These are phyloP conservation scores for Mollisiaceae sp. DNA, from an alignment of 2,329 filamentous ascomycete genomes.

Conservation along the genomic window DNA sequence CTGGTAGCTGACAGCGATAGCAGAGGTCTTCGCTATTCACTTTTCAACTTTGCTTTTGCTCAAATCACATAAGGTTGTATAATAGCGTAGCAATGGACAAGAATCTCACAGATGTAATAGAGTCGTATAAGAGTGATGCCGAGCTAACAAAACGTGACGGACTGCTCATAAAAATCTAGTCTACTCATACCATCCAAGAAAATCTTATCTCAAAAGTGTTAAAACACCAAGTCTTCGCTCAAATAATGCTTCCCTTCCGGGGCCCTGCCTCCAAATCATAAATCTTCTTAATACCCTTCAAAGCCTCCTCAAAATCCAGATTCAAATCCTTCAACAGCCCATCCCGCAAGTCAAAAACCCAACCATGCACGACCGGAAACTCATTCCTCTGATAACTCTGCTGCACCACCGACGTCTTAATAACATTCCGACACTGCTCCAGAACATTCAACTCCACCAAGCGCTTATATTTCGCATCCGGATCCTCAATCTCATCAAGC, in stretches of 20 bases:
- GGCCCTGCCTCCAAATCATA: conserved; percentile 54
- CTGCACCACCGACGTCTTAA: conserved; percentile 81
- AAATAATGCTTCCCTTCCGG: neutral
- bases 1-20: too few relatives aligned
- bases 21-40: too few relatives aligned
- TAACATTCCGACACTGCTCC: conserved; percentile 77
- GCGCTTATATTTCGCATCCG: conserved; percentile 66
- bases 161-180: too few relatives aligned
- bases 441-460: conserved; percentile 85
- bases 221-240: neutral
- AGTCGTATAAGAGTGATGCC: too few relatives aligned
- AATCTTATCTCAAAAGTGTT: neutral
- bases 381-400: conserved; percentile 67
- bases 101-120: too few relatives aligned
- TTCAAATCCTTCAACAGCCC: conserved; percentile 69
- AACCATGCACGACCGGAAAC: conserved; percentile 74
- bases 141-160: too few relatives aligned
- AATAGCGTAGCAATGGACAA: too few relatives aligned
- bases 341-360: conserved; percentile 74
- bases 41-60: too few relatives aligned
- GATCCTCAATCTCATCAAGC: conserved; percentile 66
- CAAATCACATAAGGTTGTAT: too few relatives aligned
- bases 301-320: conserved; percentile 62
- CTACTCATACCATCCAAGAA: too few relatives aligned
- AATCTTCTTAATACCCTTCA: conserved; percentile 66